Conservation (phyloP, 345 rosid species). For the Populus euphratica region DNA sequence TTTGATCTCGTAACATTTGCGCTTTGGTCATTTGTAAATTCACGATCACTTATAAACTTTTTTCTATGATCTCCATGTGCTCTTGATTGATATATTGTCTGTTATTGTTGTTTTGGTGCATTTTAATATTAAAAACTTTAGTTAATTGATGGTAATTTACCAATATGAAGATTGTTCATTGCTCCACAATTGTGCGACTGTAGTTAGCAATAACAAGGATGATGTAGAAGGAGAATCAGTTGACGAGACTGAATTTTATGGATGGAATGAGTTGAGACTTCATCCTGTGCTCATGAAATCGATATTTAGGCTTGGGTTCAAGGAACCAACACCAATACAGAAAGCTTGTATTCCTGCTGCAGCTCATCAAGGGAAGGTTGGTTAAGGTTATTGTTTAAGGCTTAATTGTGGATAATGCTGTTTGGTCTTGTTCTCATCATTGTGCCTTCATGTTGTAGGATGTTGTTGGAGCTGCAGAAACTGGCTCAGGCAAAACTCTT, state of each 20-base stretch:
- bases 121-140: background rate
- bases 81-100: background rate
- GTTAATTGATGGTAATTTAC: background rate
- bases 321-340: slow-evolving; percentile 89
- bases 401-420: background rate
- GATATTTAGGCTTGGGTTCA: slow-evolving; percentile 67
- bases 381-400: slow-evolving; percentile 16
- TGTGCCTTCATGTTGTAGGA: slow-evolving; percentile 48
- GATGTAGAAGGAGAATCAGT: slow-evolving; percentile 41
- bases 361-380: slow-evolving; percentile 92
- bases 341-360: slow-evolving; percentile 85
- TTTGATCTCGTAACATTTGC: background rate
- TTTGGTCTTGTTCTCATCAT: slow-evolving; percentile 2
- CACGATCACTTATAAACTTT: background rate
- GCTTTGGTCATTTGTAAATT: too few relatives aligned
- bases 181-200: background rate
- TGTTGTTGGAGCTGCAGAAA: slow-evolving; percentile 95
- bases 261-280: slow-evolving; percentile 81
- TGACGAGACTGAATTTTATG: slow-evolving; percentile 57
- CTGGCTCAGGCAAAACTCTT: slow-evolving; percentile 98
- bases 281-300: slow-evolving; percentile 80
- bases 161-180: background rate
- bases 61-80: background rate
- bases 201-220: slow-evolving; percentile 35
- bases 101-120: background rate